These are phyloP conservation scores for Phaeolepiota aurea DNA, from an alignment of 768 basidiomycete genomes.

Conservation along the genomic window DNA sequence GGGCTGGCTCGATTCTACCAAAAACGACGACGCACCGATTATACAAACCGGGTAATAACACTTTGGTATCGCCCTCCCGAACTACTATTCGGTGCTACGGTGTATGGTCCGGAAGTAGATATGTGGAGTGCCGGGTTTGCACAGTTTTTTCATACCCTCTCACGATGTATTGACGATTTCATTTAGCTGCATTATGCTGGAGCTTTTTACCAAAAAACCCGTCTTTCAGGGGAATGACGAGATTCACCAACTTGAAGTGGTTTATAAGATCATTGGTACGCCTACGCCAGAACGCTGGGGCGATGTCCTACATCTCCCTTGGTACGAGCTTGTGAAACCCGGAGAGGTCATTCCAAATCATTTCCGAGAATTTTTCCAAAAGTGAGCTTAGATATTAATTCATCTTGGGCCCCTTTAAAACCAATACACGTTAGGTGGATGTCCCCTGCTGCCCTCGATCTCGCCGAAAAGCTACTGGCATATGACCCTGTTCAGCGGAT, in stretches of 20 bases:
- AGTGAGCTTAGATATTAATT: no score
- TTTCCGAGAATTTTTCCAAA: slow-evolving; percentile 80
- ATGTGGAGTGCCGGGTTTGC: slow-evolving; percentile 99
- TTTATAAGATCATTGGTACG: slow-evolving; percentile 88
- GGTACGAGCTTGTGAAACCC: slow-evolving; percentile 98
- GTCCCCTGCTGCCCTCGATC: slow-evolving; percentile 76
- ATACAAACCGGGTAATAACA: slow-evolving; percentile 99
- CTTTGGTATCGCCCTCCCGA: slow-evolving; percentile 98
- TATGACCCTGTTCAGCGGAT: slow-evolving; percentile 77
- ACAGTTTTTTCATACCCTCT: not conserved
- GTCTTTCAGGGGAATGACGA: slow-evolving; percentile 99
- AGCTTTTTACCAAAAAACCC: slow-evolving; percentile 90
- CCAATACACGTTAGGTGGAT: slow-evolving; percentile 86
- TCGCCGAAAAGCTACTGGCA: slow-evolving; percentile 74
- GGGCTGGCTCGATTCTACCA: slow-evolving; percentile 95
- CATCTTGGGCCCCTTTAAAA: no score
- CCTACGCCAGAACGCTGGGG: slow-evolving; percentile 82
- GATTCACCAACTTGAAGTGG: slow-evolving; percentile 91
- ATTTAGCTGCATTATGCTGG: slow-evolving; percentile 93
- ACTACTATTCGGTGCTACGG: slow-evolving; percentile 87
- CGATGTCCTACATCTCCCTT: slow-evolving; percentile 75
- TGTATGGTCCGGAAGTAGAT: slow-evolving; percentile 96
- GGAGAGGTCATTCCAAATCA: slow-evolving; percentile 63
- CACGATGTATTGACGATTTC: slow-evolving; percentile 3
- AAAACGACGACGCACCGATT: slow-evolving; percentile 82